A percentile compares a stretch with the other conserved stretches of the same genome.
These are phyloP conservation scores for Aspergillus pseudotamarii DNA, from an alignment of 2,329 filamentous ascomycete species.

Conservation along the genomic window DNA sequence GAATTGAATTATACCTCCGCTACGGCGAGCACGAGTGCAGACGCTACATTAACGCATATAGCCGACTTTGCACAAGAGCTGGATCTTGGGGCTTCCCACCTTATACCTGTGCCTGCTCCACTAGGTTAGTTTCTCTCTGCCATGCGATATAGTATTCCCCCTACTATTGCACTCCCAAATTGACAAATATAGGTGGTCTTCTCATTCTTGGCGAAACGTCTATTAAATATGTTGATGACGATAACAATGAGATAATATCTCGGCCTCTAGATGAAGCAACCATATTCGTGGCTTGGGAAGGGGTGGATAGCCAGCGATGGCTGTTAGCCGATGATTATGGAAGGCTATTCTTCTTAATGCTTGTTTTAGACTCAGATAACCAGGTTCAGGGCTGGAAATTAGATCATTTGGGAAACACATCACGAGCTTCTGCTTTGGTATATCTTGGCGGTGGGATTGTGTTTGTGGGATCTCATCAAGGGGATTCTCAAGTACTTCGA, in stretches of 20 bases:
- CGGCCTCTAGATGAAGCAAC: slow-evolving; percentile 71
- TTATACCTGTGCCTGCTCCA: slow-evolving; percentile 64
- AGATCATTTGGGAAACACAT: slow-evolving; percentile 67
- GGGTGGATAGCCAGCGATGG: slow-evolving; percentile 78
- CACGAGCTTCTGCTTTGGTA: slow-evolving; percentile 75
- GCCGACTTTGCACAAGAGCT: slow-evolving; percentile 56
- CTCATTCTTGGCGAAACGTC: slow-evolving; percentile 78
- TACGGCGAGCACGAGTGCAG: slow-evolving; percentile 48
- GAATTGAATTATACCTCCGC: slow-evolving; percentile 57
- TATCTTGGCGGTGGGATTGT: slow-evolving; percentile 70
- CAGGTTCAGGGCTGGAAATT: slow-evolving; percentile 75
- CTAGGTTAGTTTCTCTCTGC: slow-evolving; percentile 43
- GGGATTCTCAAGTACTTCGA: slow-evolving; percentile 81
- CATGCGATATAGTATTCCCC: neutral
- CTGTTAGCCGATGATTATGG: slow-evolving; percentile 93
- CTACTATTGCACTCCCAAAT: slow-evolving; percentile 42
- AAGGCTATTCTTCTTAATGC: slow-evolving; percentile 78
- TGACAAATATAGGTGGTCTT: slow-evolving; percentile 63
- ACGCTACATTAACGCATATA: slow-evolving; percentile 57
- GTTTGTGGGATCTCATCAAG: slow-evolving; percentile 90
- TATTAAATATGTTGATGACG: slow-evolving; percentile 81
- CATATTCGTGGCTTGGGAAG: slow-evolving; percentile 90
- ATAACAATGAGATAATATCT: slow-evolving; percentile 67
- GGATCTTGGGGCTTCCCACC: slow-evolving; percentile 62
- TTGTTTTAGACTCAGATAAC: slow-evolving; percentile 65